Base-by-base conservation (phyloP, 768 basidiomycete species). In the Kwoniella europaea region DNA sequence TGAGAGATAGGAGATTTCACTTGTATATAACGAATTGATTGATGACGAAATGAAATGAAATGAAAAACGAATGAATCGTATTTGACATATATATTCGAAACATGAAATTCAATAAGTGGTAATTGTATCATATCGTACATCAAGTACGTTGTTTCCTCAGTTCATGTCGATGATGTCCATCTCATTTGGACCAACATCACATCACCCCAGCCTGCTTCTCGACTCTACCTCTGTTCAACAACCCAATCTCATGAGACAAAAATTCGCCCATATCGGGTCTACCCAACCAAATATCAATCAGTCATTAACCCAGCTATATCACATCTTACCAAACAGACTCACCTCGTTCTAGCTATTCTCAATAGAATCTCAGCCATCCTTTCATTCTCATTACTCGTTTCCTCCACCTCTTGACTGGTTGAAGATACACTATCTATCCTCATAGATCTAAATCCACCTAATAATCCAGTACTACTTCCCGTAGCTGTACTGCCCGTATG, bases 281-380 rank as follows among this genome's bases (percentile, higher is more conserved):
- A 50, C 12, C 29, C 35, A 24, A 56, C 55, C n/a, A n/a, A 27
- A 56, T 6, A 20, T n/a, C 20, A n/a, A 20, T 62, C 41, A 27
- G 35, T 41, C 4, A 15, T 43, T 43, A 24, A 15, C 50, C 5
- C 13, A 4, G n/a, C 24, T 15, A 15, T 35, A 35, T 35, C 35
- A 35, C 35, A 35, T 35, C 35, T 3, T 6, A 35, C 35, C 35
- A 50, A 50, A 13, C 46, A 50, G 18, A 71, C 75, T 68, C 55
- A 76, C 76, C 82, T 76, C 24, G 80, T 84, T 42, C 81, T 70
- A 15, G 79, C 74, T 16, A 84, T 82, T 56, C 82, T 61, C 22
- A 84, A 62, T 35, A 84, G 63, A 4, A 84, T 74, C 69, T 84
- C 82, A 4, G 82, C 82, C 74, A 75, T 76, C 63, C 76, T 68